These are phyloP conservation scores for Helotiales sp. DNA, from an alignment of 2,329 filamentous ascomycete genomes.

Conservation along the genomic window DNA sequence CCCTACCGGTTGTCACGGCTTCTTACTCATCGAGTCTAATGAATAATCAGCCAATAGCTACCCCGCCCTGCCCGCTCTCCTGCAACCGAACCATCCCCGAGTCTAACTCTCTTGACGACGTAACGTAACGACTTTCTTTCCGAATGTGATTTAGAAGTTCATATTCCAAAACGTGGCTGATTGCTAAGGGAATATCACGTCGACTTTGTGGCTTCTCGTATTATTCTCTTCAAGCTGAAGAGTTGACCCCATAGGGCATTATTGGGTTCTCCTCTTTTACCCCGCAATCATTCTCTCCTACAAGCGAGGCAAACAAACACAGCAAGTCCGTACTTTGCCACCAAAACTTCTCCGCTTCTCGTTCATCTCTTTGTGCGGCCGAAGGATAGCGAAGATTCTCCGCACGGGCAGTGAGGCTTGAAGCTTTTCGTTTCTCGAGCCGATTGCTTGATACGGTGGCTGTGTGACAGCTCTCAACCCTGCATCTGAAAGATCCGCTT, in stretches of 20 bases:
- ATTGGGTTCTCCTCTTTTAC: neutral
- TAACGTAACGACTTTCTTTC: neutral
- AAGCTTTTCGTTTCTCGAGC: too few species aligned
- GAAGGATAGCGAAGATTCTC: conserved; percentile 3
- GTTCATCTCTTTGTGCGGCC: neutral
- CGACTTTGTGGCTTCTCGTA: neutral
- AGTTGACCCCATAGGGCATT: neutral
- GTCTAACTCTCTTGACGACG: neutral
- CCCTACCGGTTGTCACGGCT: conserved; percentile 1
- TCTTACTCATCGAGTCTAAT: conserved; percentile 5
- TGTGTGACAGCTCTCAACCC: neutral
- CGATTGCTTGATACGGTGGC: neutral
- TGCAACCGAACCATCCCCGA: conserved; percentile 10
- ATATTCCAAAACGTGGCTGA: neutral
- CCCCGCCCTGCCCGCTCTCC: neutral
- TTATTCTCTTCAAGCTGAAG: neutral
- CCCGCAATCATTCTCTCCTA: neutral
- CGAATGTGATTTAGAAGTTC: neutral
- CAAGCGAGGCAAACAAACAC: conserved; percentile 1
- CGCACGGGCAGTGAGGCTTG: neutral
- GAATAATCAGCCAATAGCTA: conserved; percentile 1
- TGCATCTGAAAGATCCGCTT: neutral
- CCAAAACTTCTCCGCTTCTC: conserved; percentile 12
- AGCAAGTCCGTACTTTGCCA: neutral
- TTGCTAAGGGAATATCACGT: neutral